Base-by-base conservation (phyloP, 176 grass and related monocot genomes). In the Chloris gayana region DNA sequence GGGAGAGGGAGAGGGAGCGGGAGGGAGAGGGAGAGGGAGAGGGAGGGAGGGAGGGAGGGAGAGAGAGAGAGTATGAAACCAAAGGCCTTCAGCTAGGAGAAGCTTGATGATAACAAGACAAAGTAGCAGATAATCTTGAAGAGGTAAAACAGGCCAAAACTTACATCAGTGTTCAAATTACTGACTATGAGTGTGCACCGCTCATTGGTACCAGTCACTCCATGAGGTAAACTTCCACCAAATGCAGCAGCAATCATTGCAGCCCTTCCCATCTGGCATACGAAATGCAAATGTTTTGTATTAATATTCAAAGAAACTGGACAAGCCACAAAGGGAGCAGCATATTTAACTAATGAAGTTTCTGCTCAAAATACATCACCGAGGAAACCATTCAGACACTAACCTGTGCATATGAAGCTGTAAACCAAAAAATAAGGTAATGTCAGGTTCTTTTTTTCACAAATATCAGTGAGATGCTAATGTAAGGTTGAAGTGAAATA, bases 101-200 rank as follows among this genome's bases (percentile, higher is more conserved):
- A 56, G 8, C 42, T 32, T 26, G 47, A 59, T 1, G 14, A 54
- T 29, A 9, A n/a, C 61, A 51, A 49, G 39, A 21, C 39, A 44
- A 59, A 68, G n/a, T n/a, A n/a, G n/a, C n/a, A n/a, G n/a, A n/a
- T n/a, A n/a, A n/a, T n/a, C n/a, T n/a, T n/a, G n/a, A n/a, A n/a
- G n/a, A n/a, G n/a, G n/a, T n/a, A n/a, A n/a, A n/a, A 60, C 29
- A 86, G 72, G 25, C 58, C 19, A 18, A 77, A 42, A 84, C 92
- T 99, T 99, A 99, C 92, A 73, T 91, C 90, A 72, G 88, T 78
- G 84, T 98, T 88, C 77, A 98, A 87, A 87, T 98, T 98, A 87
- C 90, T 95, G 69, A 93, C 90, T 78, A 98, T 88, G 19, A 98
- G 81, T 57, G 92, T 98, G 78, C 92, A 93, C 72, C 90, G 91